Evolutionary conservation across 1,284 basidiomycete genomes (phyloP).

Genomic region (Irpex lacteus): DNA sequence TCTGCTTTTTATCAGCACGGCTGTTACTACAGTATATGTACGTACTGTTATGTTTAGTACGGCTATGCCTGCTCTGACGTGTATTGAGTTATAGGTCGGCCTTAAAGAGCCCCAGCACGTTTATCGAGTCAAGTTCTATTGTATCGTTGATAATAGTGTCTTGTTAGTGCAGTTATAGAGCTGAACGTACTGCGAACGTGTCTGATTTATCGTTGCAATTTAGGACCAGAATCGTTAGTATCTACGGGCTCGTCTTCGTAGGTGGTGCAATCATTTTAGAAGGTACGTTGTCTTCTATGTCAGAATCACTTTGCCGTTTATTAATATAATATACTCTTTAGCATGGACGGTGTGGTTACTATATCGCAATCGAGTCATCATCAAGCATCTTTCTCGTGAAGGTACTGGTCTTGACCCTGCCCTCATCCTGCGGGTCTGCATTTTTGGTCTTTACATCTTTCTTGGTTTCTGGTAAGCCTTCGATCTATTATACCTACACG

Average conservation of each 20-base stretch:
- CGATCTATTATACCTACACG: neutral
- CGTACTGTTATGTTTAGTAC: neutral
- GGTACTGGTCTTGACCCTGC: slow-evolving; percentile 9
- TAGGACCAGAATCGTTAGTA: slow-evolving; percentile 13
- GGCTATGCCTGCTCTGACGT: neutral
- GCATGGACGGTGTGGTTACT: slow-evolving; percentile 17
- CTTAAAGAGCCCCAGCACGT: slow-evolving; percentile 13
- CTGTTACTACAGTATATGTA: slow-evolving; percentile 1
- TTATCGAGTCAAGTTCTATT: slow-evolving; percentile 17
- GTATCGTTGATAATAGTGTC: slow-evolving; percentile 12
- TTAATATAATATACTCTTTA: neutral
- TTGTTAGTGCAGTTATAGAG: slow-evolving; percentile 9
- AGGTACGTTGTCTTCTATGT: slow-evolving; percentile 6
- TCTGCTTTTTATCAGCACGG: slow-evolving; percentile 5
- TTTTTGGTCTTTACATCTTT: slow-evolving; percentile 17
- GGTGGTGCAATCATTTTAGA: slow-evolving; percentile 14
- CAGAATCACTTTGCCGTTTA: neutral
- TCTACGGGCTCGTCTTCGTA: slow-evolving; percentile 10
- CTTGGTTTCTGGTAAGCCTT: slow-evolving; percentile 15
- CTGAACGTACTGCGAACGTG: neutral
- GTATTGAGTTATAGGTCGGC: slow-evolving; percentile 11
- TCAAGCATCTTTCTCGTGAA: slow-evolving; percentile 13
- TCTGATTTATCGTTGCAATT: neutral
- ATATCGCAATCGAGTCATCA: slow-evolving; percentile 7
- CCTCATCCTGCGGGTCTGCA: slow-evolving; percentile 13